phyloP scores from a whole-genome alignment of 345 rosid species.

The Brassica rapa region DNA sequence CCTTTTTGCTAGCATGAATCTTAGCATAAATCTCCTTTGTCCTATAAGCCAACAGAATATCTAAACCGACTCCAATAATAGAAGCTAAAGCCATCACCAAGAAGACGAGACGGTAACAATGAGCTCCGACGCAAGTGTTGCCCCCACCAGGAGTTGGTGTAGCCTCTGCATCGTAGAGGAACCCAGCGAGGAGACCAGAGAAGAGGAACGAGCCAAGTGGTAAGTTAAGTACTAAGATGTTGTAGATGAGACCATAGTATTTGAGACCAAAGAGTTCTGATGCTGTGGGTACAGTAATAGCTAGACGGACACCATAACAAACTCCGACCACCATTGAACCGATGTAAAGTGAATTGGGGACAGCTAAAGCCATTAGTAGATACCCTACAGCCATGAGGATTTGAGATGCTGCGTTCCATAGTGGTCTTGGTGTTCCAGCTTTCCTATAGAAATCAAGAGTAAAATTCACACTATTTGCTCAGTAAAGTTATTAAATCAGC shows the following conservation, averaged over 20 bases:
- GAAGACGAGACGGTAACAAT: slow-evolving; percentile 81
- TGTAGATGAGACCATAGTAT: slow-evolving; percentile 83
- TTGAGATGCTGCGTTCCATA: slow-evolving; percentile 95
- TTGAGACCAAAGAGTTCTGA: slow-evolving; percentile 96
- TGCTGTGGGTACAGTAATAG: slow-evolving; percentile 83
- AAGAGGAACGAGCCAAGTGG: slow-evolving; percentile 94
- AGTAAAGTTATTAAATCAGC: not conserved
- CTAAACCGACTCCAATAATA: slow-evolving; percentile 68
- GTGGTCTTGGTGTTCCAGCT: slow-evolving; percentile 85
- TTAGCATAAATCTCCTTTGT: slow-evolving; percentile 62
- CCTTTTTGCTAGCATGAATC: slow-evolving; percentile 56
- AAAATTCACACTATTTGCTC: not conserved
- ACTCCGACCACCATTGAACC: slow-evolving; percentile 86
- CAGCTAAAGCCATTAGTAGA: slow-evolving; percentile 72
- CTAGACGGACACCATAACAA: slow-evolving; percentile 90
- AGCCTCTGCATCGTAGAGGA: slow-evolving; percentile 78
- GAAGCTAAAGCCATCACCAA: slow-evolving; percentile 70
- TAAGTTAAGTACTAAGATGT: slow-evolving; percentile 82
- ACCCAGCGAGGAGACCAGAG: slow-evolving; percentile 89
- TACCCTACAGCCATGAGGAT: slow-evolving; percentile 82
- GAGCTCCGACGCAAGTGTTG: slow-evolving; percentile 83
- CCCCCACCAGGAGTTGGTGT: slow-evolving; percentile 76
- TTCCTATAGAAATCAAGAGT: slow-evolving; percentile 47
- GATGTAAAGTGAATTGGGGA: slow-evolving; percentile 77
- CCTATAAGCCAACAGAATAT: slow-evolving; percentile 57